phyloP scores from a whole-genome alignment of 148 eudicot species.

The Polygonum maritimum region DNA sequence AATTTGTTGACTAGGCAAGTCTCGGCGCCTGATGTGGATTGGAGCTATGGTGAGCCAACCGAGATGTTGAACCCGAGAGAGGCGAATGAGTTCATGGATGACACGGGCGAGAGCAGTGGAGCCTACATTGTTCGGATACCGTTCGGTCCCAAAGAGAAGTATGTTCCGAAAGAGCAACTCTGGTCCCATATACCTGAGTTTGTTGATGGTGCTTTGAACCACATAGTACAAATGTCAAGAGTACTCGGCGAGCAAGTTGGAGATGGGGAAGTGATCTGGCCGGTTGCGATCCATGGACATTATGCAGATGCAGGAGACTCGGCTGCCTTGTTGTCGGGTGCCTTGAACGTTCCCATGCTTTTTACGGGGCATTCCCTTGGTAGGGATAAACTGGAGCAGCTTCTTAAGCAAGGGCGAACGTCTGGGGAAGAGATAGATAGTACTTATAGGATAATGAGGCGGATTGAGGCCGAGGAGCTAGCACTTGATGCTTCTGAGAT shows the following conservation, averaged over 20 bases:
- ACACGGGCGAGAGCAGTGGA: slow-evolving; percentile 54
- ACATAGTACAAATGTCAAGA: slow-evolving; percentile 69
- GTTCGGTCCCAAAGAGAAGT: slow-evolving; percentile 68
- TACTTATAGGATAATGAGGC: slow-evolving; percentile 67
- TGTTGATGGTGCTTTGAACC: slow-evolving; percentile 76
- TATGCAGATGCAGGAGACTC: slow-evolving; percentile 91
- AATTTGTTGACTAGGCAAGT: slow-evolving; percentile 84
- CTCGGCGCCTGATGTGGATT: slow-evolving; percentile 69
- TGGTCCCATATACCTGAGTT: slow-evolving; percentile 91
- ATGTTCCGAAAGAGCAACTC: slow-evolving; percentile 66
- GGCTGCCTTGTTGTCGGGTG: slow-evolving; percentile 76
- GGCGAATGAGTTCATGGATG: slow-evolving; percentile 20
- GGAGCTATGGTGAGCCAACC: slow-evolving; percentile 70
- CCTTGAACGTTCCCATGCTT: slow-evolving; percentile 85
- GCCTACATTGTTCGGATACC: slow-evolving; percentile 88
- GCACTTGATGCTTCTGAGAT: slow-evolving; percentile 77
- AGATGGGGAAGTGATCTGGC: slow-evolving; percentile 64
- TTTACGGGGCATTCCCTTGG: slow-evolving; percentile 91
- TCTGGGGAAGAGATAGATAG: slow-evolving; percentile 65
- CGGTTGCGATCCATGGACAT: slow-evolving; percentile 80
- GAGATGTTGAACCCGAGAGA: slow-evolving; percentile 63
- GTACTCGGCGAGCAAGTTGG: slow-evolving; percentile 66
- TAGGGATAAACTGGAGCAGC: slow-evolving; percentile 75
- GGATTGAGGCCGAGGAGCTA: slow-evolving; percentile 89
- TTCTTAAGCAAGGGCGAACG: slow-evolving; percentile 73